Base-by-base conservation (phyloP, 257 asterid genomes). In the Galeopsis tetrahit region DNA sequence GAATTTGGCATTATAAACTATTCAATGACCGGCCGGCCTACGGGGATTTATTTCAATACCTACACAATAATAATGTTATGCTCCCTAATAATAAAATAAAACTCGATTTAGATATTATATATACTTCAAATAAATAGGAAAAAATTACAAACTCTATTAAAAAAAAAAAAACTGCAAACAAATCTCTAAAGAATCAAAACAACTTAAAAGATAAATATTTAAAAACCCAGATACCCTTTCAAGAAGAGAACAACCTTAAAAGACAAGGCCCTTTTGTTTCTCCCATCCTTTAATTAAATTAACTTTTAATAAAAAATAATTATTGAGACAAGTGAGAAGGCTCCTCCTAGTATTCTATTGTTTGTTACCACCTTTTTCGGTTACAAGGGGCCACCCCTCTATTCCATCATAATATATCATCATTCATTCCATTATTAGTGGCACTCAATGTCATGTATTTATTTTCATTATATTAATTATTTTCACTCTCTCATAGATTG, bases 321-420 rank as follows among this genome's bases (percentile, higher is more conserved):
- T 48, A 48, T 13, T 48, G 55, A 48, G 56, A 49, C 11, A 31
- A 42, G 32, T 2, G 52, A 43, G 4, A 21, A 63, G 64, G 58
- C 70, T 62, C 69, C 38, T 61, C 63, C 7, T 31, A 75, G 49
- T 61, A 60, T 48, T 75, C 39, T 59, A 66, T 49, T 43, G 3
- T 34, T 66, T 49, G n/a, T 2, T 73, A 56, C 59, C 56, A 62
- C 59, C 42, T 62, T 32, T 55, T 57, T n/a, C n/a, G 15, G 52
- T 34, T 53, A 5, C 5, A 43, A 51, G 62, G 82, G 79, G 68
- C 77, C 78, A 48, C 71, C 65, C 61, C 56, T 6, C 48, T 66
- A 48, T 40, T 63, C 31, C 74, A 66, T 49, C 33, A 77, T 71
- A 43, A 57, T 48, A 35, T 66, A 71, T 71, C 66, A 72, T 66